Conservation (phyloP, 2,329 filamentous ascomycete species). For the Cucurbitaria berberidis region DNA sequence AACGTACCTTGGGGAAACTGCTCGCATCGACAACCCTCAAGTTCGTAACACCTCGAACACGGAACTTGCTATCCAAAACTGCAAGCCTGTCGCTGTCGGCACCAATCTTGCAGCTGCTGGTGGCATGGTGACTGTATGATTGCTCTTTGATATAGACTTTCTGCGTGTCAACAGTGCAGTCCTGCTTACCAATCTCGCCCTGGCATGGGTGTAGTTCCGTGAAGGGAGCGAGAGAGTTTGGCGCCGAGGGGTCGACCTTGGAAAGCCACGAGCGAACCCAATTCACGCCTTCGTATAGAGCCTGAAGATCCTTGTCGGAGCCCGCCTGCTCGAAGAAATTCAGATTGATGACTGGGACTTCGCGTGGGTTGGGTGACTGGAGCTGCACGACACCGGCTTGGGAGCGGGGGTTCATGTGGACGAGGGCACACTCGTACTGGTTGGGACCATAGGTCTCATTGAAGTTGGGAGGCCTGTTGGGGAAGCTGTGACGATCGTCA, state of each 20-base stretch:
- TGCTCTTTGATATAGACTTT: constrained; percentile 35
- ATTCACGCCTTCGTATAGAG: constrained; percentile 62
- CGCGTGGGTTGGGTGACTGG: constrained; percentile 64
- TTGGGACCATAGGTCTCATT: constrained; percentile 25
- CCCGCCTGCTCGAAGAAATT: constrained; percentile 47
- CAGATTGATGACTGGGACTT: constrained; percentile 62
- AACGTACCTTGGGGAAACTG: constrained; percentile 24
- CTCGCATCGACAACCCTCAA: constrained; percentile 30
- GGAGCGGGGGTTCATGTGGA: constrained; percentile 61
- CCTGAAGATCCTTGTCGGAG: constrained; percentile 55
- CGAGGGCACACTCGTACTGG: constrained; percentile 37
- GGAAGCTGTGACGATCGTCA: constrained; percentile 10
- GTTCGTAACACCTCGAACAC: constrained; percentile 15
- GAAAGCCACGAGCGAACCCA: constrained; percentile 55
- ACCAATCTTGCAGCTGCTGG: constrained; percentile 21
- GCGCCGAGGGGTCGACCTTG: constrained; percentile 30
- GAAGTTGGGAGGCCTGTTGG: constrained; percentile 28
- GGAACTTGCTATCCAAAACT: constrained; percentile 24
- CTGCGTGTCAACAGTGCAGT: constrained; percentile 46
- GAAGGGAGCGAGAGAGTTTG: constrained; percentile 49
- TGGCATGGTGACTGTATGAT: constrained; percentile 26
- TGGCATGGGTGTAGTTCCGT: constrained; percentile 57
- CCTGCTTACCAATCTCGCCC: constrained; percentile 59
- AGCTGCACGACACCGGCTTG: constrained; percentile 65
- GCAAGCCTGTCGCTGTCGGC: constrained; percentile 18